Evolutionary conservation across 805 yeast genomes (phyloP).

Genomic region (Cyberlindnera nakhonratchasimensis): DNA sequence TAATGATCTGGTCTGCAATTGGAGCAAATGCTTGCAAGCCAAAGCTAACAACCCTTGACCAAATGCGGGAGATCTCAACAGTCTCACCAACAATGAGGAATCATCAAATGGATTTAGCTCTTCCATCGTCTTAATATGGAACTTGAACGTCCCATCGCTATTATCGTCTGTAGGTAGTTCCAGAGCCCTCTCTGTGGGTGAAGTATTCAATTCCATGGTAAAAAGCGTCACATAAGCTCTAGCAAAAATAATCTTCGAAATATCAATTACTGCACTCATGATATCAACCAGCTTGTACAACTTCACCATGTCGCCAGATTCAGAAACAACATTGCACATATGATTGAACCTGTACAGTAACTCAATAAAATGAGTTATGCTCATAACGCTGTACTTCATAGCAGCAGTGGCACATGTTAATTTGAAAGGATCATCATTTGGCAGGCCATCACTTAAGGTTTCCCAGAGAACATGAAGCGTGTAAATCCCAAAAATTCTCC

Average conservation of each 20-base stretch:
- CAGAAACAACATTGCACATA: constrained; percentile 4
- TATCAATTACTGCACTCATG: constrained; percentile 8
- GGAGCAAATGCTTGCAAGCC: constrained; percentile 14
- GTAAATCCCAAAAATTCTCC: constrained; percentile 11
- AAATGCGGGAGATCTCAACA: constrained; percentile 10
- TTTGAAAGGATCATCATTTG: constrained; percentile 11
- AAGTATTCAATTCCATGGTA: constrained; percentile 6
- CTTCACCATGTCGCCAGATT: constrained; percentile 3
- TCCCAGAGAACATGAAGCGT: constrained; percentile 22
- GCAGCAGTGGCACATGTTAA: constrained; percentile 15
- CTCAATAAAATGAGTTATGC: constrained; percentile 23
- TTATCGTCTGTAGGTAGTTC: not conserved
- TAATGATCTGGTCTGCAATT: constrained; percentile 10
- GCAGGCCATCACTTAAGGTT: constrained; percentile 14
- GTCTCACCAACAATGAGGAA: not conserved
- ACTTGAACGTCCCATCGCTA: not conserved
- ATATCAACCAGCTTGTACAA: constrained; percentile 20
- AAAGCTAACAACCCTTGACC: constrained; percentile 12
- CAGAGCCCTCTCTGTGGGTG: not conserved
- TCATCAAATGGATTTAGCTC: constrained; percentile 12
- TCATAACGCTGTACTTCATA: constrained; percentile 22
- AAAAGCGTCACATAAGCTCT: constrained; percentile 17
- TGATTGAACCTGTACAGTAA: constrained; percentile 16
- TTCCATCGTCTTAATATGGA: constrained; percentile 14
- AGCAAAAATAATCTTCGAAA: constrained; percentile 15